phyloP scores from a whole-genome alignment of 2,329 filamentous ascomycete species.

The Scytalidium sp. region DNA sequence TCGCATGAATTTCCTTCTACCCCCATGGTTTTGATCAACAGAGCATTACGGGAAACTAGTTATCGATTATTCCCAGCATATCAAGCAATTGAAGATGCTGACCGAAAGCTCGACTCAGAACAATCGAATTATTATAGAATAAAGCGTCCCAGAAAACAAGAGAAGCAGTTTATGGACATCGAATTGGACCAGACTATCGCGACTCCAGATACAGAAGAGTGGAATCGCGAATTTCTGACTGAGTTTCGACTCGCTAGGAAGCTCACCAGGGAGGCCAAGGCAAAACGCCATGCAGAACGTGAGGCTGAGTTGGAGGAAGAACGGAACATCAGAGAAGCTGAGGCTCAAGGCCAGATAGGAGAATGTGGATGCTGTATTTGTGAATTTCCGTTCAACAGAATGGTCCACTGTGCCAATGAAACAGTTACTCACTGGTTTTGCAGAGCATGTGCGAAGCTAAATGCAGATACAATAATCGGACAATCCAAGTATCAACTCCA shows the following conservation, averaged over 20 bases:
- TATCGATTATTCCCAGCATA: constrained; percentile 28
- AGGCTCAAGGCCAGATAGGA: constrained; percentile 47
- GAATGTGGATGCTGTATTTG: constrained; percentile 76
- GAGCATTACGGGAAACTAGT: constrained; percentile 26
- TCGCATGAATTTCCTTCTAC: constrained; percentile 32
- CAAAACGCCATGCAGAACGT: constrained; percentile 35
- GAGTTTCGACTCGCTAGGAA: constrained; percentile 38
- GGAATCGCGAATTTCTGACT: constrained; percentile 19
- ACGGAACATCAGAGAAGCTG: constrained; percentile 39
- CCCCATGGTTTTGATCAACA: constrained; percentile 33
- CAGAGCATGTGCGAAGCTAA: constrained; percentile 58
- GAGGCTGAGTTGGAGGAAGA: constrained; percentile 37
- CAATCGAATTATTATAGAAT: constrained; percentile 25
- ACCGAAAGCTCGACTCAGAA: constrained; percentile 25
- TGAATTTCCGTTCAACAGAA: constrained; percentile 62
- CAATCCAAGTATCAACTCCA: constrained; percentile 62
- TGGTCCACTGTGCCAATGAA: constrained; percentile 64
- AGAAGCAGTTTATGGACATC: constrained; percentile 14
- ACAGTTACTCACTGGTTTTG: constrained; percentile 58
- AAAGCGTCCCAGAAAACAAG: constrained; percentile 18
- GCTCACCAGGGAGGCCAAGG: constrained; percentile 23
- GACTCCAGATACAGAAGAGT: background rate
- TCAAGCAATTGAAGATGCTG: constrained; percentile 30
- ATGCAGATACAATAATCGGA: constrained; percentile 68
- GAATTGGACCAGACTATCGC: constrained; percentile 2